Percentiles rank a stretch among this genome's conserved stretches.
phyloP scores from a whole-genome alignment of 768 basidiomycete species.

The Termitomyces sp. region DNA sequence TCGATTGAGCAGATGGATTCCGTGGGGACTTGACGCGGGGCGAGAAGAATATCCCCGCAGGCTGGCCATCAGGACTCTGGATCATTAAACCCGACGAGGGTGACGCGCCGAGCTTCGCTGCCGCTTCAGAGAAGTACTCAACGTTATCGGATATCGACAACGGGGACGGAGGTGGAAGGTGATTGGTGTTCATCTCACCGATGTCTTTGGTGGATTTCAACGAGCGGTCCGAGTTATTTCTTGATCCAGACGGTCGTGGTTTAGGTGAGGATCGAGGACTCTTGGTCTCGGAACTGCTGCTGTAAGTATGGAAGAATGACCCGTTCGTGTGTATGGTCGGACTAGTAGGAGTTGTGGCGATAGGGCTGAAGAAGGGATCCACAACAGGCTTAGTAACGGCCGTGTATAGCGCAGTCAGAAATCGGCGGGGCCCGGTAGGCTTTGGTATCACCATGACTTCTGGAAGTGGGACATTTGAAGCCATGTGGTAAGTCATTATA shows the following conservation, averaged over 20 bases:
- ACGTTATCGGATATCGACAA: conserved; percentile 62
- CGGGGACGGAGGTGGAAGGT: conserved; percentile 13
- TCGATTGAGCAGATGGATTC: conserved; percentile 29
- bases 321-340: conserved; percentile 49
- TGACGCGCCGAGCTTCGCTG: conserved; percentile 65
- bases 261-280: conserved; percentile 38
- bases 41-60: conserved; percentile 94
- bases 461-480: conserved; percentile 47
- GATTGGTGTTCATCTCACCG: conserved; percentile 24
- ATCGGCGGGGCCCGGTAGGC: conserved; percentile 90
- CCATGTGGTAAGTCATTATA: conserved; percentile 42
- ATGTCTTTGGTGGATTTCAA: conserved; percentile 36
- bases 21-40: conserved; percentile 47
- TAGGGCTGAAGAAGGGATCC: conserved; percentile 91
- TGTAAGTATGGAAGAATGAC: conserved; percentile 36
- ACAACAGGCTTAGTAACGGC: conserved; percentile 81
- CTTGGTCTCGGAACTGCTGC: conserved; percentile 11
- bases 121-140: conserved; percentile 72
- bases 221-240: conserved; percentile 60
- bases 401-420: conserved; percentile 88
- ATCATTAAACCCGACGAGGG: conserved; percentile 86
- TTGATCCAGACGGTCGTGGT: conserved; percentile 43
- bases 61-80: conserved; percentile 89
- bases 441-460: conserved; percentile 98
- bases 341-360: conserved; percentile 83